A percentile compares a stretch with the other conserved stretches of the same genome.
Conservation (phyloP, 1,284 basidiomycete genomes). For the Pyrrhoderma lamaoense region DNA sequence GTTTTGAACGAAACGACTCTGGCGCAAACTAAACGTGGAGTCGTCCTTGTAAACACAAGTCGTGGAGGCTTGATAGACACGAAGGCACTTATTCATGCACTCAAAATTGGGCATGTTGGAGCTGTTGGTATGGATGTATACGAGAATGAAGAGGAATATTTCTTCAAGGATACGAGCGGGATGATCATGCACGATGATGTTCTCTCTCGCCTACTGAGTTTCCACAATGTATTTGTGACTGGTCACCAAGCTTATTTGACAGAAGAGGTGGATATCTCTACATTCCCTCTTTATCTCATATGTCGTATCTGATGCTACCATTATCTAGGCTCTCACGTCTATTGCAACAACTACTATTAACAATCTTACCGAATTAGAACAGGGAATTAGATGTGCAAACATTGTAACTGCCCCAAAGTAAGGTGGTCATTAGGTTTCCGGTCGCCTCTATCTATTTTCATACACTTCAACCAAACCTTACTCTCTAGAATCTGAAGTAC, state of each 20-base stretch:
- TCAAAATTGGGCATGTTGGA: slow-evolving; percentile 74
- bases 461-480: too few relatives aligned
- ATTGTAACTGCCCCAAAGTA: slow-evolving; percentile 13
- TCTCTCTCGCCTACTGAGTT: slow-evolving; percentile 22
- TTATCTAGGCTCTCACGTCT: slow-evolving; percentile 17
- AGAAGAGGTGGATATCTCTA: slow-evolving; percentile 15
- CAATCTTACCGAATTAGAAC: slow-evolving; percentile 18
- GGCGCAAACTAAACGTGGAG: slow-evolving; percentile 75
- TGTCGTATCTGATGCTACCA: background rate
- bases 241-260: slow-evolving; percentile 26
- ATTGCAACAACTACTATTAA: slow-evolving; percentile 23
- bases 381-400: slow-evolving; percentile 20
- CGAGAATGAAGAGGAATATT: slow-evolving; percentile 59
- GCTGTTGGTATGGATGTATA: slow-evolving; percentile 93
- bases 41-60: slow-evolving; percentile 74
- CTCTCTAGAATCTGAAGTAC: too few relatives aligned
- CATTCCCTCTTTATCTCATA: background rate
- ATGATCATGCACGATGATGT: slow-evolving; percentile 25
- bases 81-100: slow-evolving; percentile 76
- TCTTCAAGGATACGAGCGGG: slow-evolving; percentile 22
- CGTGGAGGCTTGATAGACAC: slow-evolving; percentile 84
- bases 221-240: slow-evolving; percentile 25
- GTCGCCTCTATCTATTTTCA: too few relatives aligned
- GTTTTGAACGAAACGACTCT: slow-evolving; percentile 41
- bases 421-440: too few relatives aligned